Conservation (phyloP, 371 early-diverging fungal genomes). For the Neoconidiobolus thromboides region DNA sequence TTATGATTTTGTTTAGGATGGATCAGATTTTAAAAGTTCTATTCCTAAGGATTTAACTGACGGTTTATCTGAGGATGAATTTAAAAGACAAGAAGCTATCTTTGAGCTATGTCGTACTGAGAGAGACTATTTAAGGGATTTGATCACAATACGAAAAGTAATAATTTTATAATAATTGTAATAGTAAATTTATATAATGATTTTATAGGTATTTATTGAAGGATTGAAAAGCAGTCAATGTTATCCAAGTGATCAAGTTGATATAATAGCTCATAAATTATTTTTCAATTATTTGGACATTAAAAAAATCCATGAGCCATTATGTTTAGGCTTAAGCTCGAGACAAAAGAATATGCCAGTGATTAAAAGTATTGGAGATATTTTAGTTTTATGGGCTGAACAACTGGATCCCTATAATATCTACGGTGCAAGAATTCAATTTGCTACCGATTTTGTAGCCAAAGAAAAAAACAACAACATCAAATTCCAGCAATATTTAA, state of each 20-base stretch:
- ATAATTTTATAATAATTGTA: conserved; percentile 1
- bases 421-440: conserved; percentile 73
- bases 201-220: conserved; percentile 37
- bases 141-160: conserved; percentile 46
- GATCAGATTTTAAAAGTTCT: conserved; percentile 27
- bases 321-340: conserved; percentile 36
- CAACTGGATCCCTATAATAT: conserved; percentile 59
- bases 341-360: conserved; percentile 49
- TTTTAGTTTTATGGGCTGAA: conserved; percentile 46
- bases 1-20: background rate
- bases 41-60: conserved; percentile 50
- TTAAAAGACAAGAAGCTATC: conserved; percentile 75
- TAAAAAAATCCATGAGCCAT: conserved; percentile 35
- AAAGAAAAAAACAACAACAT: conserved; percentile 46
- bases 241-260: conserved; percentile 32
- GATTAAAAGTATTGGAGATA: conserved; percentile 66
- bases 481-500: conserved; percentile 21
- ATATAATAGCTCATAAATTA: conserved; percentile 42
- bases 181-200: background rate
- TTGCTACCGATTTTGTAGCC: conserved; percentile 59
- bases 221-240: conserved; percentile 40
- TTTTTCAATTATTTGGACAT: conserved; percentile 69
- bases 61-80: conserved; percentile 42
- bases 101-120: conserved; percentile 78
- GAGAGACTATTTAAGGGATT: conserved; percentile 69